phyloP scores from a whole-genome alignment of 2,329 filamentous ascomycete genomes.

The Curvularia eragrostidis region DNA sequence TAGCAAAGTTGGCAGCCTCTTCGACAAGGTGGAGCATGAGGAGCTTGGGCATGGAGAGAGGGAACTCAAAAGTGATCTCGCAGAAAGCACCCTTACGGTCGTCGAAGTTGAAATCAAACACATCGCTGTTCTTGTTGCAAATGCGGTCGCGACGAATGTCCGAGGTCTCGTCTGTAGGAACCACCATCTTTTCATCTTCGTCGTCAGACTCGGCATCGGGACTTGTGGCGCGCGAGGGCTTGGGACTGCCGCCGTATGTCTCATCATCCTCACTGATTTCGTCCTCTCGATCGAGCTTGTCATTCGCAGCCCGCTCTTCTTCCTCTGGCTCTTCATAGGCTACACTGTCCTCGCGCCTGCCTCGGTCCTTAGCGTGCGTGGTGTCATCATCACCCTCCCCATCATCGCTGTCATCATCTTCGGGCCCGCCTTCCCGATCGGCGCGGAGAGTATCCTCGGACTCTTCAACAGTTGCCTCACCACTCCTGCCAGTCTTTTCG shows the following conservation, averaged over 20 bases:
- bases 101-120: slow-evolving; percentile 82
- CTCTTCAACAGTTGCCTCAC: slow-evolving; percentile 57
- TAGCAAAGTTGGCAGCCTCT: slow-evolving; percentile 74
- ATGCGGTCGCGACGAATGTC: slow-evolving; percentile 46
- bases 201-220: slow-evolving; percentile 41
- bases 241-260: slow-evolving; percentile 56
- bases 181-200: slow-evolving; percentile 31
- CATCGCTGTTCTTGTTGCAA: slow-evolving; percentile 61
- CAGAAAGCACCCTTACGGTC: slow-evolving; percentile 75
- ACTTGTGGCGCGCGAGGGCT: slow-evolving; percentile 45
- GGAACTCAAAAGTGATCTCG: slow-evolving; percentile 82
- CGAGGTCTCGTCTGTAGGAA: slow-evolving; percentile 40
- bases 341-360: slow-evolving; percentile 79
- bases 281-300: slow-evolving; percentile 64
- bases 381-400: slow-evolving; percentile 62
- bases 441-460: slow-evolving; percentile 31
- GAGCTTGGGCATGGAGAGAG: slow-evolving; percentile 81
- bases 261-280: slow-evolving; percentile 61
- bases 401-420: slow-evolving; percentile 77
- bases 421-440: slow-evolving; percentile 60
- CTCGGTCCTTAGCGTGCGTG: slow-evolving; percentile 74
- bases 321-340: slow-evolving; percentile 94
- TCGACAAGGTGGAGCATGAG: slow-evolving; percentile 93
- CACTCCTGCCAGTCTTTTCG: slow-evolving; percentile 63
- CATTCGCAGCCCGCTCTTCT: slow-evolving; percentile 79